Conservation (phyloP, 192 early-diverging fungal species). For the Rhizophagus clarus region DNA sequence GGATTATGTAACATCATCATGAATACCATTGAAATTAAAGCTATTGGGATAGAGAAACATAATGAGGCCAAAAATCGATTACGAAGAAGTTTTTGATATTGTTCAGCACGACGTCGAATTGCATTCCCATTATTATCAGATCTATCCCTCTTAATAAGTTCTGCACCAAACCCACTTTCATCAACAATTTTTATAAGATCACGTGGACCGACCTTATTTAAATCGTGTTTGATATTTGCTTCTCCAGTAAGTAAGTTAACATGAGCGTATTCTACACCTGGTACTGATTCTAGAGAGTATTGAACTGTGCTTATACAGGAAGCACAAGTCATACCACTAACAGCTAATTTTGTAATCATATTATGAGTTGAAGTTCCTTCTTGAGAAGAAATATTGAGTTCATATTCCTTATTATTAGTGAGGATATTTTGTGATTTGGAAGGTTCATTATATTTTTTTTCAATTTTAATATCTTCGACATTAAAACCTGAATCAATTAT, state of each 20-base stretch:
- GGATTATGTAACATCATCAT: constrained; percentile 65
- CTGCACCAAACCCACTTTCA: constrained; percentile 61
- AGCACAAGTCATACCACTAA: constrained; percentile 86
- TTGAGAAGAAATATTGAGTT: constrained; percentile 34
- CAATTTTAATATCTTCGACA: constrained; percentile 40
- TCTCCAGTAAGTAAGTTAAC: constrained; percentile 56
- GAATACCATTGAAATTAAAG: constrained; percentile 73
- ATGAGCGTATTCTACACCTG: constrained; percentile 49
- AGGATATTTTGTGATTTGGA: constrained; percentile 24
- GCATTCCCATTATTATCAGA: constrained; percentile 38
- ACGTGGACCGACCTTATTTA: constrained; percentile 57
- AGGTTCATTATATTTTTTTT: neutral
- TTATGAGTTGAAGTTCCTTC: constrained; percentile 36
- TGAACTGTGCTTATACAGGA: constrained; percentile 82
- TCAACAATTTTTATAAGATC: constrained; percentile 62
- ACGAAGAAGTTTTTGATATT: constrained; percentile 39
- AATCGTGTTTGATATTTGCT: constrained; percentile 54
- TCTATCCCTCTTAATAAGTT: constrained; percentile 39
- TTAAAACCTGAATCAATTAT: constrained; percentile 83
- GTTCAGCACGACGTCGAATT: constrained; percentile 50
- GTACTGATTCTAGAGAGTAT: constrained; percentile 38
- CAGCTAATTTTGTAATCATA: constrained; percentile 37
- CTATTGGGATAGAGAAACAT: constrained; percentile 67
- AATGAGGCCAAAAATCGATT: constrained; percentile 53
- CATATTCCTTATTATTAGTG: constrained; percentile 41